Evolutionary conservation across 2,329 filamentous ascomycete species (phyloP).

Genomic region (Bertia moriformis): DNA sequence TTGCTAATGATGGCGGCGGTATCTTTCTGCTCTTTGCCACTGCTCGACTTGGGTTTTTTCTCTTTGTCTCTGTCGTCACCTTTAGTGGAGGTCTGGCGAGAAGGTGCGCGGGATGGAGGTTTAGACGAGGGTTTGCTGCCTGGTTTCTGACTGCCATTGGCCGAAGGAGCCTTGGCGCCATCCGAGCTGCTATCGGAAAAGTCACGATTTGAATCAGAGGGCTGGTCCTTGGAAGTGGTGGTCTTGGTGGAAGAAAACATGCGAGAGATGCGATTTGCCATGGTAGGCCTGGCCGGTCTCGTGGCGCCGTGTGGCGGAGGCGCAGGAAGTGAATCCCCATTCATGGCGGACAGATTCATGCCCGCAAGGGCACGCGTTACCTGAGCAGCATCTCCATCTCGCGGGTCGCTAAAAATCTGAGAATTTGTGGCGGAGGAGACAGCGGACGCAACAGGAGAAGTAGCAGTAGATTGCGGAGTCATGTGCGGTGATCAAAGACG

Average conservation of each 20-base stretch:
- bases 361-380: slow-evolving; percentile 1
- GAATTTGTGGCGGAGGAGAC: not conserved
- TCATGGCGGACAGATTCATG: not conserved
- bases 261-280: not conserved
- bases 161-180: not conserved
- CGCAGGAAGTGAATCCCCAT: not conserved
- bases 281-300: not conserved
- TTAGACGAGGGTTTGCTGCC: not conserved
- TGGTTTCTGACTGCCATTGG: not conserved
- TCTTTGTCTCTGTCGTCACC: not conserved
- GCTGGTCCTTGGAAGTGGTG: not conserved
- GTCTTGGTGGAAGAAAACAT: not conserved
- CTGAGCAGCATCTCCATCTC: not conserved
- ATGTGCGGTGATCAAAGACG: slow-evolving; percentile 1
- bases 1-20: not conserved
- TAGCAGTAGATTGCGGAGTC: not conserved
- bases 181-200: not conserved
- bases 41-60: not conserved
- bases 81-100: not conserved
- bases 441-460: not conserved
- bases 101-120: not conserved
- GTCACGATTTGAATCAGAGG: not conserved
- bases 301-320: not conserved
- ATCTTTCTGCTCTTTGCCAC: not conserved
- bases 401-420: not conserved